These are phyloP conservation scores for Mycosphaerella sp. DNA, from an alignment of 2,329 filamentous ascomycete species.

Conservation along the genomic window DNA sequence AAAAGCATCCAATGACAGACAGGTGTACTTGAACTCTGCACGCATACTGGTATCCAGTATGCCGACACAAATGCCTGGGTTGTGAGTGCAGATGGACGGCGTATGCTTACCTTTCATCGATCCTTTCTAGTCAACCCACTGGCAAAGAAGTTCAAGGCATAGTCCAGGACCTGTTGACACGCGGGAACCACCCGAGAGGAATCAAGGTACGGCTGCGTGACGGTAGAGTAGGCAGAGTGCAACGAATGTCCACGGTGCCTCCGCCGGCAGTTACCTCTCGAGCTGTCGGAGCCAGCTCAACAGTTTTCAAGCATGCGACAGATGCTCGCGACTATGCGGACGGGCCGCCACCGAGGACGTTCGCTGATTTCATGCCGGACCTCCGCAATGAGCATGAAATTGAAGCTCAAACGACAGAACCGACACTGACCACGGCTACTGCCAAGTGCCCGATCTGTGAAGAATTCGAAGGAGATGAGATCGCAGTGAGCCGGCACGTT, in stretches of 20 bases:
- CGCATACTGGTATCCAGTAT: background rate
- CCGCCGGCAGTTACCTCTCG: background rate
- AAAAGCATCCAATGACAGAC: too few relatives aligned
- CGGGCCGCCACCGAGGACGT: constrained; percentile 24
- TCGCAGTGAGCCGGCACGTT: constrained; percentile 62
- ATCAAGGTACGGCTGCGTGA: constrained; percentile 68
- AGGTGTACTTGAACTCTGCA: background rate
- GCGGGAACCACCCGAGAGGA: constrained; percentile 61
- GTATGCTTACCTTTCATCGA: background rate
- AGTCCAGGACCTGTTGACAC: constrained; percentile 62
- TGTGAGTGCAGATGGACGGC: background rate
- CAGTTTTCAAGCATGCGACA: constrained; percentile 14
- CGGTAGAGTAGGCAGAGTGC: constrained; percentile 67
- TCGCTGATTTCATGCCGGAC: constrained; percentile 27
- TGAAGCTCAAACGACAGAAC: background rate
- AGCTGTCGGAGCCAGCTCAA: background rate
- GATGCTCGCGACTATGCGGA: constrained; percentile 3
- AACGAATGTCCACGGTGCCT: constrained; percentile 45
- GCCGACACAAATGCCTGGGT: too few relatives aligned
- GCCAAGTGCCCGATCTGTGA: constrained; percentile 58
- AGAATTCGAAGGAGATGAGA: constrained; percentile 60
- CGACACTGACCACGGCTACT: constrained; percentile 26
- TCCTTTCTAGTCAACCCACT: constrained; percentile 52
- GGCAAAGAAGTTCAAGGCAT: constrained; percentile 62
- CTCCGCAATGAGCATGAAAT: background rate